phyloP scores from a whole-genome alignment of 2,329 filamentous ascomycete genomes.

The Davidsoniella australis region DNA sequence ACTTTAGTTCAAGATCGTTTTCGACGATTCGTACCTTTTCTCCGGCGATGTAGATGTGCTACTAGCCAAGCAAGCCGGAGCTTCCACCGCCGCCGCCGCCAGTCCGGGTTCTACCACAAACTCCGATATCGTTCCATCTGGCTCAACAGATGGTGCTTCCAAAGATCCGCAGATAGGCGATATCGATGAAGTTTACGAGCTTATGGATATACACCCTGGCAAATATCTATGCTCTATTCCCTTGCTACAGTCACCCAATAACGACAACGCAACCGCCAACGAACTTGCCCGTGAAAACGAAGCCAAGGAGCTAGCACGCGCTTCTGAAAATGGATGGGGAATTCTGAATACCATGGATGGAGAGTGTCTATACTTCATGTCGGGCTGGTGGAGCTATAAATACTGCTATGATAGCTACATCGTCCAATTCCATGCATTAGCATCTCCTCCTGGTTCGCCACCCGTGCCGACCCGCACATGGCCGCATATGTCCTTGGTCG shows the following conservation, averaged over 20 bases:
- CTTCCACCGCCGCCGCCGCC: constrained; percentile 18
- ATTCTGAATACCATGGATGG: constrained; percentile 63
- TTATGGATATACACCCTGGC: constrained; percentile 52
- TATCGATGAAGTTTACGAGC: constrained; percentile 40
- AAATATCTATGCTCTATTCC: constrained; percentile 78
- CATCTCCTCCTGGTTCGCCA: constrained; percentile 48
- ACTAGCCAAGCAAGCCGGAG: constrained; percentile 25
- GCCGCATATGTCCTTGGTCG: constrained; percentile 63
- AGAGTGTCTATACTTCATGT: constrained; percentile 63
- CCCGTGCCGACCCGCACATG: constrained; percentile 59
- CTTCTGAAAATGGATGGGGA: constrained; percentile 63
- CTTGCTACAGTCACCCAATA: constrained; percentile 38
- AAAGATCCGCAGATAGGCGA: not conserved
- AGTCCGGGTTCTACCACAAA: not conserved
- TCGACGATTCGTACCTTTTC: constrained; percentile 54
- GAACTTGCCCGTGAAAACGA: constrained; percentile 56
- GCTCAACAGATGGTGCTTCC: constrained; percentile 16
- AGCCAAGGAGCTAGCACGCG: constrained; percentile 61
- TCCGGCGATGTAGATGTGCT: constrained; percentile 50
- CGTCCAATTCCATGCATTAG: constrained; percentile 75
- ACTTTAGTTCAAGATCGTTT: constrained; percentile 59
- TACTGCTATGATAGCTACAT: constrained; percentile 84
- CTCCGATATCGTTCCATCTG: constrained; percentile 23
- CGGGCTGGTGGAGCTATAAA: constrained; percentile 90
- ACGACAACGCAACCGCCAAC: constrained; percentile 48